Evolutionary conservation across 345 rosid genomes (phyloP).

Genomic region (Laguncularia racemosa): DNA sequence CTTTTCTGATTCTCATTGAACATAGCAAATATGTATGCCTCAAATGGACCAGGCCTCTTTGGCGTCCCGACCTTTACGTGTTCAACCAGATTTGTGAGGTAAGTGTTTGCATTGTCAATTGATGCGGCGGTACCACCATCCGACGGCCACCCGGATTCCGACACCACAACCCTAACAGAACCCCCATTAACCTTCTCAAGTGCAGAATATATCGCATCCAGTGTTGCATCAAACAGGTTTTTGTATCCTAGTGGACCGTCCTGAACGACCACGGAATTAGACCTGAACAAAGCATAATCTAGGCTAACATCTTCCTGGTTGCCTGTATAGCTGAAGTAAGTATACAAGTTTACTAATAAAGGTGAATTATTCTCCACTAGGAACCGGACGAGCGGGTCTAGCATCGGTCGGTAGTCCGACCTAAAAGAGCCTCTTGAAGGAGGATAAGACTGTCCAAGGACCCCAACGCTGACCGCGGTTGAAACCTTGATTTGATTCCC

Average conservation of each 20-base stretch:
- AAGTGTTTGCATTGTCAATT: conserved; percentile 17
- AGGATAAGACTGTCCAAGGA: conserved; percentile 32
- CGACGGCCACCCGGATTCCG: conserved; percentile 26
- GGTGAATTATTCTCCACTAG: conserved; percentile 23
- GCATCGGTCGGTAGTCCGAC: conserved; percentile 14
- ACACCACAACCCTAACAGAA: conserved; percentile 11
- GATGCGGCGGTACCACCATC: conserved; percentile 7
- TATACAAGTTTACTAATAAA: conserved; percentile 31
- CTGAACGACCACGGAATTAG: conserved; percentile 18
- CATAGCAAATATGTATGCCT: conserved; percentile 18
- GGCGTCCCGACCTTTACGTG: conserved; percentile 24
- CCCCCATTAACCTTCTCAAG: conserved; percentile 15
- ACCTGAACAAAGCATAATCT: conserved; percentile 32
- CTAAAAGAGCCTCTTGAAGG: conserved; percentile 37
- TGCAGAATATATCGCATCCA: conserved; percentile 14
- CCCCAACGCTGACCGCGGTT: conserved; percentile 19
- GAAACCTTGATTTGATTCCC: conserved; percentile 40
- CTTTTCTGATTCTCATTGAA: conserved; percentile 16
- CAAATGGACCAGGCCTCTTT: conserved; percentile 18
- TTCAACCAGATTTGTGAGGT: conserved; percentile 9
- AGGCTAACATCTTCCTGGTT: conserved; percentile 18
- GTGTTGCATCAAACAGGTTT: conserved; percentile 10
- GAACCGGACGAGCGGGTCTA: conserved; percentile 24
- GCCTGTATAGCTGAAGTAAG: conserved; percentile 23
- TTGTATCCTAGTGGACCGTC: conserved; percentile 17